These are phyloP conservation scores for Aquilaria yunnanensis DNA, from an alignment of 345 rosid genomes.

Conservation along the genomic window DNA sequence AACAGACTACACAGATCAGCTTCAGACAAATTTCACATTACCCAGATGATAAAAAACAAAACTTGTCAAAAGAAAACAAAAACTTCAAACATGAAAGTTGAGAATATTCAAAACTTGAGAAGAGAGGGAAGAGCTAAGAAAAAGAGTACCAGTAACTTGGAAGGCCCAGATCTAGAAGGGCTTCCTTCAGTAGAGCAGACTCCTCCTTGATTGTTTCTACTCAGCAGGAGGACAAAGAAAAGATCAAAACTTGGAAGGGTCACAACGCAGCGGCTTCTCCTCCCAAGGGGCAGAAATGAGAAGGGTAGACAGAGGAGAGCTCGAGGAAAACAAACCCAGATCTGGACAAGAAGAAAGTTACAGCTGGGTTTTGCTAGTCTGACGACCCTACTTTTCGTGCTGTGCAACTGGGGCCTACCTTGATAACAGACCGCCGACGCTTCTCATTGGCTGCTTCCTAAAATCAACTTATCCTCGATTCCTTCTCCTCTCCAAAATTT, in stretches of 20 bases:
- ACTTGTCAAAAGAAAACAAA: background rate
- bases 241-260: background rate
- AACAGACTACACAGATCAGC: no score
- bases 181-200: background rate
- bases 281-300: background rate
- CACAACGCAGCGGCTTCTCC: background rate
- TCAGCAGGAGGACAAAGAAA: background rate
- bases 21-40: background rate
- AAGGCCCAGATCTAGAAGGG: slow-evolving; percentile 24
- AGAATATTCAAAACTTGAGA: background rate
- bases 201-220: background rate
- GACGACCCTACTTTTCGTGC: background rate
- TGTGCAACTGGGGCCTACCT: slow-evolving; percentile 14
- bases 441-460: no score
- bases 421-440: background rate
- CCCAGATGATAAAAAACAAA: background rate
- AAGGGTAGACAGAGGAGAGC: background rate
- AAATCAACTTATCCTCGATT: no score
- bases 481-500: no score
- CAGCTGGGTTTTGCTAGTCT: slow-evolving; percentile 6
- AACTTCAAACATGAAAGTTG: background rate
- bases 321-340: slow-evolving; percentile 11
- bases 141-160: slow-evolving; percentile 9
- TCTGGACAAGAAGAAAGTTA: slow-evolving; percentile 10
- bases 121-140: background rate